Evolutionary conservation across 768 basidiomycete species (phyloP).

Genomic region (Solioccasus polychromus): DNA sequence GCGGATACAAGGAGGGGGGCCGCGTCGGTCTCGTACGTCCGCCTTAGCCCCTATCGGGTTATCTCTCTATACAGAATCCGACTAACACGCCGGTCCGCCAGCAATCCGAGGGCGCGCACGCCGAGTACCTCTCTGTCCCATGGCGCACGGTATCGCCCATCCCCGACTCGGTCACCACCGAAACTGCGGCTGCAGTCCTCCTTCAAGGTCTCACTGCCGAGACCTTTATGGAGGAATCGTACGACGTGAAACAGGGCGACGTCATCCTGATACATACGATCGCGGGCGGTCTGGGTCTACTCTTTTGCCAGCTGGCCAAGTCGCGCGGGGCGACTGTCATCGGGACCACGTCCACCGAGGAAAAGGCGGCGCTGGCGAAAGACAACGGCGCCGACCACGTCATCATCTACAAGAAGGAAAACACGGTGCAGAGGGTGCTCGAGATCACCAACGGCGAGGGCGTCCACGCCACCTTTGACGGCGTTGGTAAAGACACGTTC

Average conservation of each 20-base stretch:
- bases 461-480: slow-evolving; percentile 87
- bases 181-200: slow-evolving; percentile 61
- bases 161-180: slow-evolving; percentile 57
- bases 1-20: slow-evolving; percentile 64
- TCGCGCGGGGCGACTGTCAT: slow-evolving; percentile 84
- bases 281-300: slow-evolving; percentile 82
- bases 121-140: slow-evolving; percentile 69
- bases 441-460: slow-evolving; percentile 78
- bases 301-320: slow-evolving; percentile 67
- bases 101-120: slow-evolving; percentile 45
- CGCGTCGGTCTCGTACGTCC: slow-evolving; percentile 65
- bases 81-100: background rate
- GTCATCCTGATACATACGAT: slow-evolving; percentile 85
- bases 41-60: too few relatives aligned
- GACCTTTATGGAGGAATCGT: slow-evolving; percentile 79
- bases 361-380: slow-evolving; percentile 81
- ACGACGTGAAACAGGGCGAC: slow-evolving; percentile 78
- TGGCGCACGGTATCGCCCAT: slow-evolving; percentile 64
- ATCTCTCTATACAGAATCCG: too few relatives aligned
- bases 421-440: slow-evolving; percentile 69
- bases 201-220: slow-evolving; percentile 79
- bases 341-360: slow-evolving; percentile 83
- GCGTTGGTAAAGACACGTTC: slow-evolving; percentile 91
- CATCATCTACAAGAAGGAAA: slow-evolving; percentile 73
- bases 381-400: slow-evolving; percentile 83